These are phyloP conservation scores for Styphnolobium japonicum DNA, from an alignment of 306 rosid species.

Conservation along the genomic window DNA sequence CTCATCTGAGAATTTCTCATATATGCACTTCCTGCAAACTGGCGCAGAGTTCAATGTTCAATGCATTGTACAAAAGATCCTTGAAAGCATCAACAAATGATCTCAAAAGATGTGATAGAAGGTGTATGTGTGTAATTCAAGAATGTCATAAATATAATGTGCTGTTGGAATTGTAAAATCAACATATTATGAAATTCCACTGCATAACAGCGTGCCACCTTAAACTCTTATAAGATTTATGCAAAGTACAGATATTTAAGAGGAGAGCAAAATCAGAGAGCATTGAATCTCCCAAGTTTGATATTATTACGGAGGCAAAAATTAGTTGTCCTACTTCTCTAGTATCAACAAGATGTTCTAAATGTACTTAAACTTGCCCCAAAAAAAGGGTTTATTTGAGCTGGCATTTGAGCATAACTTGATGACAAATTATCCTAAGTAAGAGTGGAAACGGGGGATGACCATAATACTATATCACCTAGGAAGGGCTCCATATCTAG, in stretches of 20 bases:
- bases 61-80: constrained; percentile 24
- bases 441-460: not conserved
- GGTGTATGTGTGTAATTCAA: not conserved
- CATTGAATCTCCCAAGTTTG: not conserved
- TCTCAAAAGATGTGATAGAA: not conserved
- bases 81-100: not conserved
- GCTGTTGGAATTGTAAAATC: not conserved
- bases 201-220: constrained; percentile 1
- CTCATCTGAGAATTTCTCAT: constrained; percentile 78
- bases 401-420: not conserved
- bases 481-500: not conserved
- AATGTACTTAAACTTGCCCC: not conserved
- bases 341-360: not conserved
- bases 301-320: not conserved
- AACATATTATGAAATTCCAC: not conserved
- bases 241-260: not conserved
- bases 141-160: not conserved
- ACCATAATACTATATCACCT: not conserved
- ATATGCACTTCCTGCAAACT: constrained; percentile 97
- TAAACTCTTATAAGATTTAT: not conserved
- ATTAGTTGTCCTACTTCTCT: not conserved
- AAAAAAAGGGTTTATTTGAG: not conserved
- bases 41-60: constrained; percentile 31
- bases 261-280: not conserved
- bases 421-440: not conserved